Base-by-base conservation (phyloP, 2,329 filamentous ascomycete genomes). In the Triangularia verruculosa region DNA sequence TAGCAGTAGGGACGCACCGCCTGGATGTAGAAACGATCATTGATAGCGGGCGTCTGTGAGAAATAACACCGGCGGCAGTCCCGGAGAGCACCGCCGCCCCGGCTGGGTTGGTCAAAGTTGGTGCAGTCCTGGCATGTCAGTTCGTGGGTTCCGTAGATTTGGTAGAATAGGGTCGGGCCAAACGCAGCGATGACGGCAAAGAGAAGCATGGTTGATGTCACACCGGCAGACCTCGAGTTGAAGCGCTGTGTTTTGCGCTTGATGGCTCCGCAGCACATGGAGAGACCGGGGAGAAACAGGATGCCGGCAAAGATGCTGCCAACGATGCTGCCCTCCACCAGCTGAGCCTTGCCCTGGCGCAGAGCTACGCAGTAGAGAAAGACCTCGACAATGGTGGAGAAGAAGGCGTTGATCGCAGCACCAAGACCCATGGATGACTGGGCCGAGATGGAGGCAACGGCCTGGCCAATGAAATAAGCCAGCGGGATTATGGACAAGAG, bases 401-500 rank as follows among this genome's bases (percentile, higher is more conserved):
- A 99, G 77, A 99, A 96, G 55, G 95, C 95, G 71, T 99, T 99
- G 80, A 98, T 91, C 30, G 94, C 96, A 27, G 95, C 95, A 74
- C 95, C 95, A 8, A 99, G 83, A 25, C 95, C 95, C 95, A 99
- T 99, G 4, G 94, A 97, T 1, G 94, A 98, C 75, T 99, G 95
- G 1, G 95, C 95, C 9, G 95, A 99, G 70, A 99, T 99, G 59
- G 95, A 99, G 2, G 95, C 95, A 54, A 99, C 95, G 39, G 95
- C 95, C 78, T 99, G 95, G 1, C 95, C 95, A 69, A 99, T 99
- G 75, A 99, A 99, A 78, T 99, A 99, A 13, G 95, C 95, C 61
- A 99, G 78, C 2, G 95, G 95, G 57, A 99, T 97, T 74, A 99
- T 96, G 53, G 95, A 98, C 64, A 96, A 81, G 13, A 99, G 78